Evolutionary conservation across 306 rosid genomes (phyloP).

Genomic region (apple (Malus domestica)): ASM211411v1 NC_041804.1:33982001-33982500

Average conservation of each 20-base stretch:
- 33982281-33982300: rapidly evolving
- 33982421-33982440: background rate
- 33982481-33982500: background rate
- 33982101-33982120: background rate
- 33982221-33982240: background rate
- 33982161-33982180: background rate
- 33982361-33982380: too few species aligned
- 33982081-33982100: background rate
- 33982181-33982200: background rate
- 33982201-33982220: background rate
- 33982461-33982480: too few species aligned
- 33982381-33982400: too few species aligned
- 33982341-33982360: too few species aligned
- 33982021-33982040: background rate
- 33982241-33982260: background rate
- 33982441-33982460: background rate
- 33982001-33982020: background rate
- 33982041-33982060: background rate
- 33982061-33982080: background rate
- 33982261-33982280: background rate
- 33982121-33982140: background rate
- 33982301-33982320: background rate
- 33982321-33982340: too few species aligned
- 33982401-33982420: background rate
- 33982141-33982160: background rate